Evolutionary conservation across 768 basidiomycete species (phyloP).

Genomic region (Suillus spraguei): DNA sequence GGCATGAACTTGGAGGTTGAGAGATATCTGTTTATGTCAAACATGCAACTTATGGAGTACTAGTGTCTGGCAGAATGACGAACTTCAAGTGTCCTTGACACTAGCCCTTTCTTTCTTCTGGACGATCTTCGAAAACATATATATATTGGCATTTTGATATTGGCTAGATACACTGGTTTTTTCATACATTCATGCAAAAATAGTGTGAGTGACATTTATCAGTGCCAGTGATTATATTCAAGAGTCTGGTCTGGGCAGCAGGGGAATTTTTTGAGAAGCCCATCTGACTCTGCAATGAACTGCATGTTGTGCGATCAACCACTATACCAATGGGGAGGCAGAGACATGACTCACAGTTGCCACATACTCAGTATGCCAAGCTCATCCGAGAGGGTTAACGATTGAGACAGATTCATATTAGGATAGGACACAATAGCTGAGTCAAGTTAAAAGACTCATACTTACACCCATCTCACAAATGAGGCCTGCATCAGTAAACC

Average conservation of each 20-base stretch:
- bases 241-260: not conserved
- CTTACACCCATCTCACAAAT: too few species aligned
- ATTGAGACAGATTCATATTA: too few species aligned
- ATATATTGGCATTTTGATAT: not conserved
- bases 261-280: not conserved
- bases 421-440: too few species aligned
- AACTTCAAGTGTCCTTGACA: not conserved
- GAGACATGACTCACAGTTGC: not conserved
- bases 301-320: not conserved
- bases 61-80: not conserved
- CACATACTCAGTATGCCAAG: not conserved
- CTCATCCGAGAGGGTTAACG: not conserved
- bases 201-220: not conserved
- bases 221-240: not conserved
- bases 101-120: not conserved
- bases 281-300: not conserved
- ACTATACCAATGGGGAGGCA: not conserved
- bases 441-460: not conserved
- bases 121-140: not conserved
- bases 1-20: not conserved
- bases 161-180: not conserved
- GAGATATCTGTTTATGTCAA: not conserved
- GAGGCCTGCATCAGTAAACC: too few species aligned
- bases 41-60: not conserved
- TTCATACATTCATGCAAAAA: not conserved